Evolutionary conservation across 2,329 filamentous ascomycete genomes (phyloP).

Genomic region (Alternaria novae-zelandiae): DNA sequence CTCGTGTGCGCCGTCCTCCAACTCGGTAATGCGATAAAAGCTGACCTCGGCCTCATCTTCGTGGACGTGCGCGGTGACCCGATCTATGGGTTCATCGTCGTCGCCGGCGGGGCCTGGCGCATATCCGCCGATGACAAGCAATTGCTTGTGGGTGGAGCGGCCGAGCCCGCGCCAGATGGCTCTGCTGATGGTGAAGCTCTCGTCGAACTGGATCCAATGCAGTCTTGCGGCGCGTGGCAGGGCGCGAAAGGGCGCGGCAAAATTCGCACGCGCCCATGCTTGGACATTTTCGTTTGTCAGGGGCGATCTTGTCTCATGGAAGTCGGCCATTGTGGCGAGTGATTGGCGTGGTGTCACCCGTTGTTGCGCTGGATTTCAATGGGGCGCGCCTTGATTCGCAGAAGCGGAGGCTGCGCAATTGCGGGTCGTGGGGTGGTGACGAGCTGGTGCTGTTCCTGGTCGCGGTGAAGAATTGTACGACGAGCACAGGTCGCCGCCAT

Average conservation of each 20-base stretch:
- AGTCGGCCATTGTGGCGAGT: slow-evolving; percentile 28
- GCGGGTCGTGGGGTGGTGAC: slow-evolving; percentile 4
- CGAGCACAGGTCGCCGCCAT: slow-evolving; percentile 11
- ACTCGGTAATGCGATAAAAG: slow-evolving; percentile 33
- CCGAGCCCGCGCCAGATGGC: slow-evolving; percentile 33
- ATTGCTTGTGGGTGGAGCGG: slow-evolving; percentile 36
- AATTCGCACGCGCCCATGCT: slow-evolving; percentile 28
- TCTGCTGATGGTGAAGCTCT: slow-evolving; percentile 31
- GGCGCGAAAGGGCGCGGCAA: slow-evolving; percentile 27
- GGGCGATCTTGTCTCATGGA: slow-evolving; percentile 35
- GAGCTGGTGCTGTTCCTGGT: not conserved
- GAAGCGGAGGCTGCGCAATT: not conserved
- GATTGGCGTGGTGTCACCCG: slow-evolving; percentile 12
- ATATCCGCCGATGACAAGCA: slow-evolving; percentile 39
- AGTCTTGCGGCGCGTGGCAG: slow-evolving; percentile 25
- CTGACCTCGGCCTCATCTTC: slow-evolving; percentile 35
- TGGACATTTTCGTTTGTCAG: slow-evolving; percentile 34
- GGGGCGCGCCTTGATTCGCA: slow-evolving; percentile 9
- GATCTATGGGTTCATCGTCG: slow-evolving; percentile 27
- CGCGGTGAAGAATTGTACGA: slow-evolving; percentile 7
- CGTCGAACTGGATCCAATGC: slow-evolving; percentile 34
- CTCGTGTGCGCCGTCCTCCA: slow-evolving; percentile 22
- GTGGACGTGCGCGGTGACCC: slow-evolving; percentile 37
- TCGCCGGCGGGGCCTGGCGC: slow-evolving; percentile 32
- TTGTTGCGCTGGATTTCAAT: slow-evolving; percentile 5